Base-by-base conservation (phyloP, 495 filamentous ascomycete genomes). In the Penicillium maclennaniae region DNA sequence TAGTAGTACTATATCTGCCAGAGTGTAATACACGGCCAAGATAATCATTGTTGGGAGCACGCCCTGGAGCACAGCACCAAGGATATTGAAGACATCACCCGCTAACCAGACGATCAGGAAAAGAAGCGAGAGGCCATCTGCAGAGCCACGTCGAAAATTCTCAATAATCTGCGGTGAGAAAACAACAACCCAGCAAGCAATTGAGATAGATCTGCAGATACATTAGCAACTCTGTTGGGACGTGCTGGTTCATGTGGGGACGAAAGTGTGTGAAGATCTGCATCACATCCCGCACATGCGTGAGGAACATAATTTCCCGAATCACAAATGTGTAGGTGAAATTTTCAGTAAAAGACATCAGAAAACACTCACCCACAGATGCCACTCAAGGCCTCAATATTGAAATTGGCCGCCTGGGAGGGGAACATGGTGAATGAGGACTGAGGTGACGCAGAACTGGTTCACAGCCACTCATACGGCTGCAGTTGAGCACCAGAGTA, bases 21-120 rank as follows among this genome's bases (percentile, higher is more conserved):
- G 73, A 20, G 92, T 96, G 68, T 98, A 97, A 67, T 98, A 98
- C 1, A 97, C 79, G 0, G 93, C 93, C 23, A 98, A 76, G 40
- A 97, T 97, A 44, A 89, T 83, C 93, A 98, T 98, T 0, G 93
- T 98, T 6, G 93, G 92, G 34, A 97, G 70, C 7, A 98, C 92
- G 19, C 90, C 88, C 64, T 98, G 93, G n/a, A 97, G 59, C 4
- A 96, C 82, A 15, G 91, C 89, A 6, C 93, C 93, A 3, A 96
- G 78, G 45, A 98, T 91, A 63, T 98, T 98, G 76, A 96, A 98
- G 39, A 97, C 82, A 85, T 98, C 93, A 17, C 93, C 93, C 6
- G 85, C 77, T 5, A 96, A 77, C 93, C 93, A 98, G 53, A 95
- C 80, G 43, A 91, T 78, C 58, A 98, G 80, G 69, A 98, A 98